A percentile compares a stretch with the other conserved stretches of the same genome.
These are phyloP conservation scores for Cyclocybe aegerita DNA, from an alignment of 768 basidiomycete species.

Conservation along the genomic window DNA sequence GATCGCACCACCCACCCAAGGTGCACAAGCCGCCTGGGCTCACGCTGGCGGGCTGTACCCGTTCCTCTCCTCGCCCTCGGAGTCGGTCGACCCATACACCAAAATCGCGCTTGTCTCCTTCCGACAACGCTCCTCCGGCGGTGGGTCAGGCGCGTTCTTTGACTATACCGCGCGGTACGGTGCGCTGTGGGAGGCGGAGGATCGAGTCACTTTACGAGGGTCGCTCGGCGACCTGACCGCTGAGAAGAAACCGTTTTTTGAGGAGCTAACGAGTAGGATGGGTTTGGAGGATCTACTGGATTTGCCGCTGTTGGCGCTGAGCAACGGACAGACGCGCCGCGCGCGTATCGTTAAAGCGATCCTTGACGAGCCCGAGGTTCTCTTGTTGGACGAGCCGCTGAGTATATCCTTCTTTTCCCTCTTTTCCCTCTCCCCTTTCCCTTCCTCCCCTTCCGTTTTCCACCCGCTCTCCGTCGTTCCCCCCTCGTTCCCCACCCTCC, in stretches of 20 bases:
- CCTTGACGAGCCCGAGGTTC: conserved; percentile 63
- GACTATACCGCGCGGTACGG: conserved; percentile 95
- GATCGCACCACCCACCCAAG: conserved; percentile 56
- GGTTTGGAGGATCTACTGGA: conserved; percentile 67
- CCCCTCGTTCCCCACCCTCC: too few species aligned
- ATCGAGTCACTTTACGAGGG: conserved; percentile 28
- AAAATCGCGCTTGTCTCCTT: conserved; percentile 64
- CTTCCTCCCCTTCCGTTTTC: too few species aligned
- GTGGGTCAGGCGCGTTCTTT: conserved; percentile 72
- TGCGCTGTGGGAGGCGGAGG: conserved; percentile 82
- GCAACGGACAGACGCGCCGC: conserved; percentile 89
- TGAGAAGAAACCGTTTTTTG: conserved; percentile 34
- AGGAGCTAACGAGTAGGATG: conserved; percentile 54
- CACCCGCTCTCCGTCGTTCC: too few species aligned
- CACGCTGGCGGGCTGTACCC: conserved; percentile 70
- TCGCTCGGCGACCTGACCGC: conserved; percentile 10
- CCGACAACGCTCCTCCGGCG: conserved; percentile 47
- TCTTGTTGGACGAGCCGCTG: conserved; percentile 91
- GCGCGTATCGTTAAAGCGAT: conserved; percentile 83
- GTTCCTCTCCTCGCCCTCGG: conserved; percentile 44
- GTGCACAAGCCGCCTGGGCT: conserved; percentile 38
- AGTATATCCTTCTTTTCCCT: conserved; percentile 46
- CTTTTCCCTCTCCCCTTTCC: background rate
- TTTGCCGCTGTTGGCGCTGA: conserved; percentile 79
- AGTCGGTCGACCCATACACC: conserved; percentile 42